Evolutionary conservation across 2,329 filamentous ascomycete species (phyloP), one percentile per base, ranked within the genome.

Genomic region (Diaporthe sp.): DNA sequence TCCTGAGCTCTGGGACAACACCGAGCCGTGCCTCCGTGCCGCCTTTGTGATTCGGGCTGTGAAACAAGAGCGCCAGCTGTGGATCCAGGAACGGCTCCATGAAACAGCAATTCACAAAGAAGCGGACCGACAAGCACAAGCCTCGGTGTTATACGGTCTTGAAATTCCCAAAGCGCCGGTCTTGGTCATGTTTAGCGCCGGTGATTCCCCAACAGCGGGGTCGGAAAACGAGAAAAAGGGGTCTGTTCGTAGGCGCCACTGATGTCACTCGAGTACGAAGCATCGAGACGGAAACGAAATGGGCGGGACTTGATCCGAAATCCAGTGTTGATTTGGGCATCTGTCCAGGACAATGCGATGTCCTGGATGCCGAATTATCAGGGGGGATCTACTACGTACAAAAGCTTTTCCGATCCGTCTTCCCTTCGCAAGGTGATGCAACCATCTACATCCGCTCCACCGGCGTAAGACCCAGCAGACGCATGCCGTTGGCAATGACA

Each of bases 401-500:
- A 44, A 39, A 62, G 7, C 31, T 34, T 37, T 55, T 67, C 34
- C 58, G 13, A 31, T 34, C 58, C 39, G 9, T 22, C 22, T 25
- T 42, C 9, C 10, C 25, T 25, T 42, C 25, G 3, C n/a, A 55
- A 31, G n/a, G 34, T 4, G 15, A 22, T 37, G 25, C 39, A 57
- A 3, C 12, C 44, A n/a, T 39, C 61, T 55, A 77, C 76, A 77
- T 77, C 85, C 91, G 87, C 82, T 96, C 92, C 65, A 98, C 93
- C 13, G 95, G 95, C 72, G 88, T 92, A 82, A 98, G 86, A 2
- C 95, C 95, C 78, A 98, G 86, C 80, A 97, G 84, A 77, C 90
- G 89, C 95, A 98, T 97, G 77, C 94, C 95, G 83, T 97, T 98
- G 80, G 90, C 89, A 78, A 98, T 87, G 49, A 96, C 94, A 76